Evolutionary conservation across 352 stramenopile genomes (phyloP).

Genomic region (Sclerospora graminicola): DNA sequence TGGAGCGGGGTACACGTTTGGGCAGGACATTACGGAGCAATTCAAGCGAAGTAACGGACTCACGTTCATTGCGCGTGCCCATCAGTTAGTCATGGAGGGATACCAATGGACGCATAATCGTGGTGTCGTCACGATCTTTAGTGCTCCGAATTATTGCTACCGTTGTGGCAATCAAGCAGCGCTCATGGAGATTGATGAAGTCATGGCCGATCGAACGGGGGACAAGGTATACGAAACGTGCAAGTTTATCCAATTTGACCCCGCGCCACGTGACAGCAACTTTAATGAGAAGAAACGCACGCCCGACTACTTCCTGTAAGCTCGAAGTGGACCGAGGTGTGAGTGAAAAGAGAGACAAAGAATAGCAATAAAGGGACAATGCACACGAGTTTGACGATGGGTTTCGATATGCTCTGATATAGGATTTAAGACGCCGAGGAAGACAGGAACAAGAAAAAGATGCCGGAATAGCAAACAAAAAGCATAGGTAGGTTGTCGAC

Average conservation of each 20-base stretch:
- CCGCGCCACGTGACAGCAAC: conserved; percentile 80
- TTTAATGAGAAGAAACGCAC: conserved; percentile 88
- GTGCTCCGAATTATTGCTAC: no score
- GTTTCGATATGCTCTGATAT: neutral
- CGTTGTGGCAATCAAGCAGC: conserved; percentile 94
- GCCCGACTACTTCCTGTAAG: conserved; percentile 88
- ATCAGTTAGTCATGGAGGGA: no score
- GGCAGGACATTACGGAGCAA: no score
- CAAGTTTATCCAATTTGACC: conserved; percentile 90
- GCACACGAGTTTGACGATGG: neutral
- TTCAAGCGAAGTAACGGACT: no score
- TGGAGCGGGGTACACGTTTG: no score
- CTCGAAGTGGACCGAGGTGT: conserved; percentile 1
- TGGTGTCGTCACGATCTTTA: no score
- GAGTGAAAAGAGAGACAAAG: neutral
- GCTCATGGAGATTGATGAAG: conserved; percentile 92
- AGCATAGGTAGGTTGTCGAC: conserved; percentile 8
- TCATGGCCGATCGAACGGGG: conserved; percentile 75
- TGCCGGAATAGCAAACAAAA: conserved; percentile 1
- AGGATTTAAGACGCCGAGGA: conserved; percentile 3
- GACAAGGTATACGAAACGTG: conserved; percentile 88
- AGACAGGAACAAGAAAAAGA: conserved; percentile 10
- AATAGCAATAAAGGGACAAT: conserved; percentile 1
- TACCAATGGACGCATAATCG: no score
- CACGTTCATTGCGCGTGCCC: no score